These are phyloP conservation scores for Clitopilus hobsonii DNA, from an alignment of 768 basidiomycete species.

Conservation along the genomic window DNA sequence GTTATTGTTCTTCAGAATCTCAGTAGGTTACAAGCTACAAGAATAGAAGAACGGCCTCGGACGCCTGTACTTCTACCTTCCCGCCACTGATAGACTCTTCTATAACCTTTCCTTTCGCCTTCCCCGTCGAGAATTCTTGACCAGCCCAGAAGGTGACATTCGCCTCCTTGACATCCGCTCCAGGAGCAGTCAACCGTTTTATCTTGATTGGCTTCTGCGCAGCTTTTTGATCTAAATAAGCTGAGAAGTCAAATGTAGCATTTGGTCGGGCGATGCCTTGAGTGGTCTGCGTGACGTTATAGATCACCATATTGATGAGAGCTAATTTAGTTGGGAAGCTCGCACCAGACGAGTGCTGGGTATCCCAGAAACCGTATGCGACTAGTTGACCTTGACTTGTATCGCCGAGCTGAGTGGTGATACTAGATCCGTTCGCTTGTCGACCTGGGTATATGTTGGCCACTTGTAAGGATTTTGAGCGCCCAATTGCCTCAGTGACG, in stretches of 20 bases:
- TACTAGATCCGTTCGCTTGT: constrained; percentile 46
- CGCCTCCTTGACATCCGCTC: constrained; percentile 41
- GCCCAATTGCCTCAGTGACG: constrained; percentile 41
- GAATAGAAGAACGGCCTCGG: constrained; percentile 31
- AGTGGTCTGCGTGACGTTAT: constrained; percentile 37
- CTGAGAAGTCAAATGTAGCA: constrained; percentile 42
- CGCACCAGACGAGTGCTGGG: constrained; percentile 15
- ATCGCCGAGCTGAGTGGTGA: constrained; percentile 47
- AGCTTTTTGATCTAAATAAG: constrained; percentile 20
- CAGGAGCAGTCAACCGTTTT: constrained; percentile 33
- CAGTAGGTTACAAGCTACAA: constrained; percentile 13
- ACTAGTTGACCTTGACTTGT: constrained; percentile 34
- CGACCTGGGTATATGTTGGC: constrained; percentile 48
- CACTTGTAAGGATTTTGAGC: constrained; percentile 37
- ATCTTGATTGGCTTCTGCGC: neutral
- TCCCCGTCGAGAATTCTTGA: constrained; percentile 39
- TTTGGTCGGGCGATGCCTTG: constrained; percentile 29
- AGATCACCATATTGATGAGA: constrained; percentile 46
- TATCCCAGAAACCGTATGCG: constrained; percentile 48
- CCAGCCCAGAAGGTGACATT: constrained; percentile 47
- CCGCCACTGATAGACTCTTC: constrained; percentile 35
- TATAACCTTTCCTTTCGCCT: constrained; percentile 28
- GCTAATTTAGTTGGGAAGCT: constrained; percentile 40
- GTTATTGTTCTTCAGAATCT: too few species aligned
- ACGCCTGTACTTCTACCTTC: constrained; percentile 28